Evolutionary conservation across 177 flowering plant species (phyloP), one percentile per base, ranked within the genome.

Genomic region (Vitis hybrid): DNA sequence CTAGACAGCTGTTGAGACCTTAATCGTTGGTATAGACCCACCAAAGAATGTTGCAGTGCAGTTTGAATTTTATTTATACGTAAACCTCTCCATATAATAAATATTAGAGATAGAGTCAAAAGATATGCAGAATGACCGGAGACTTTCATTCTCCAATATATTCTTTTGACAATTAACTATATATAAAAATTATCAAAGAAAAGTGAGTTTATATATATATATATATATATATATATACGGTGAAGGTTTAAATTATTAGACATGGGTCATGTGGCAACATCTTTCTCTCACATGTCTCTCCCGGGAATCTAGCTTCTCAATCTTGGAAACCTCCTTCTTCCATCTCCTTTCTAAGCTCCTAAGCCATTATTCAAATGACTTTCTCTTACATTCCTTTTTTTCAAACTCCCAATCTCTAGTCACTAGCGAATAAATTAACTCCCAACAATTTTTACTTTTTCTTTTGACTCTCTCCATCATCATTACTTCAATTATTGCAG

Each of bases 101-200:
- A 32, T 12, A n/a, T 6, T 6, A 26, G 69, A 65, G 56, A 66
- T 60, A 77, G 79, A 72, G 81, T 75, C 76, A 77, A 81, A 79
- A 72, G 77, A 56, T 71, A 67, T 75, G 78, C 82, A 81, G 81
- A 86, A 86, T 82, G 79, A 76, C 52, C 74, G 89, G 85, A 84
- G 87, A 77, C 74, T 80, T 84, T 84, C 87, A 82, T 77, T 83
- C 82, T 71, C 89, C 89, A 50, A 83, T 74, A 82, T 82, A 83
- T 86, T 80, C 89, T 75, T 40, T 59, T 74, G 65, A 52, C 68
- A 64, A 62, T n/a, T 72, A 58, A 62, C 21, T 72, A 59, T 69
- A 8, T 56, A 64, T 15, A 58, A 34, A 23, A 5, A 74, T 14
- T 34, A 52, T 59, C 60, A 21, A 58, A 15, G 15, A 40, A 18